Percentiles rank a stretch among this genome's conserved stretches.
phyloP scores from a whole-genome alignment of 2,329 filamentous ascomycete species.

The Penicillium sp. region DNA sequence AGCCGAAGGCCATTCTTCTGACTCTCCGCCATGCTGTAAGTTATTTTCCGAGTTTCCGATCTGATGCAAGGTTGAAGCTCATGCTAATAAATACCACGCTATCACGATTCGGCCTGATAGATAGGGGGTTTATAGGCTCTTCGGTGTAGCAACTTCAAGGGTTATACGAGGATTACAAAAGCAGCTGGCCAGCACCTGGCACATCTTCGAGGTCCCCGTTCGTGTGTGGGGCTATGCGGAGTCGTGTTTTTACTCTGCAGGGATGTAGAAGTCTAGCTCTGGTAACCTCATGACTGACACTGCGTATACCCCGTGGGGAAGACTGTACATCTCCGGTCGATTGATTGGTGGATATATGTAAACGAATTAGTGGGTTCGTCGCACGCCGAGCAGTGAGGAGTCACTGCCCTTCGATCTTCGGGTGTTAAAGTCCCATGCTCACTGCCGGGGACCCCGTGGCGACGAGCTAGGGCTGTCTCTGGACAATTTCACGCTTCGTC shows the following conservation, averaged over 20 bases:
- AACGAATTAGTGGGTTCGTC: background rate
- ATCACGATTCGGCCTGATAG: background rate
- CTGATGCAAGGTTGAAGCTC: background rate
- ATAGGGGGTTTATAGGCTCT: background rate
- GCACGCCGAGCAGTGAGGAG: background rate
- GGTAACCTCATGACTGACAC: conserved; percentile 1
- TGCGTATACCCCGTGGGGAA: conserved; percentile 1
- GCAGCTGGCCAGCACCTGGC: background rate
- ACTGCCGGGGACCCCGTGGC: background rate
- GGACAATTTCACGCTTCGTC: background rate
- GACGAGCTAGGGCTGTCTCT: background rate
- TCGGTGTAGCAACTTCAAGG: background rate
- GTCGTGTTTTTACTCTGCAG: background rate
- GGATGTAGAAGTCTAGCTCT: background rate
- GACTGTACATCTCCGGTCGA: background rate
- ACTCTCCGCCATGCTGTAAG: background rate
- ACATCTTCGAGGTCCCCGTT: background rate
- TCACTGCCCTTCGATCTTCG: background rate
- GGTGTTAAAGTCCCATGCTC: background rate
- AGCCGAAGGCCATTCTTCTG: conserved; percentile 15
- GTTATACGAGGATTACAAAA: background rate
- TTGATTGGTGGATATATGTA: background rate
- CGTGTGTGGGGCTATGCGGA: conserved; percentile 14
- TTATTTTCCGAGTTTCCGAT: background rate
- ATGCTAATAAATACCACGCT: background rate